Conservation (phyloP, 2,329 filamentous ascomycete species). For the Colletotrichum tamarilloi region DNA sequence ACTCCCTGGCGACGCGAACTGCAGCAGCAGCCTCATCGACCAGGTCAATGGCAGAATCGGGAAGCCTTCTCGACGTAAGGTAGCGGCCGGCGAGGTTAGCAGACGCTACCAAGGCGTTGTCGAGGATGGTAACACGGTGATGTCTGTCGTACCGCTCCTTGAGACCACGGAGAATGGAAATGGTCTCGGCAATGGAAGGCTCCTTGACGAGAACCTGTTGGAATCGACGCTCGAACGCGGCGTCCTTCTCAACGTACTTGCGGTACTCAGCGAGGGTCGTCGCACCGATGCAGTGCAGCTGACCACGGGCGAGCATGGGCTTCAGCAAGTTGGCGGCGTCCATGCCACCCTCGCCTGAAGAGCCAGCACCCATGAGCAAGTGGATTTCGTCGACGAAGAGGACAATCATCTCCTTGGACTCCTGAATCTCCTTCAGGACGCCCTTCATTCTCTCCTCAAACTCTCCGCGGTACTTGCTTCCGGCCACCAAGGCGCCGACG, state of each 20-base stretch:
- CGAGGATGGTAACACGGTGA: slow-evolving; percentile 96
- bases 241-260: slow-evolving; percentile 99
- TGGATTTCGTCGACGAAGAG: slow-evolving; percentile 99
- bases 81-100: slow-evolving; percentile 95
- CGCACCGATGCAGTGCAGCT: slow-evolving; percentile 97
- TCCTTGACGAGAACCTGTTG: slow-evolving; percentile 98
- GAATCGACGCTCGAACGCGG: slow-evolving; percentile 97
- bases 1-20: slow-evolving; percentile 95
- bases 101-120: slow-evolving; percentile 90
- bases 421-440: slow-evolving; percentile 94
- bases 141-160: slow-evolving; percentile 99
- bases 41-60: slow-evolving; percentile 95
- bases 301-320: slow-evolving; percentile 96
- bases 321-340: slow-evolving; percentile 98
- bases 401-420: slow-evolving; percentile 96
- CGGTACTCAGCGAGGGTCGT: slow-evolving; percentile 96
- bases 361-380: slow-evolving; percentile 95
- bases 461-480: slow-evolving; percentile 98
- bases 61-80: slow-evolving; percentile 88
- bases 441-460: slow-evolving; percentile 99
- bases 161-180: slow-evolving; percentile 97
- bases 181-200: slow-evolving; percentile 86
- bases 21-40: slow-evolving; percentile 97
- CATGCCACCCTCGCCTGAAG: slow-evolving; percentile 97
- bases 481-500: slow-evolving; percentile 93